phyloP scores from a whole-genome alignment of 768 basidiomycete species.

The Artomyces pyxidatus region DNA sequence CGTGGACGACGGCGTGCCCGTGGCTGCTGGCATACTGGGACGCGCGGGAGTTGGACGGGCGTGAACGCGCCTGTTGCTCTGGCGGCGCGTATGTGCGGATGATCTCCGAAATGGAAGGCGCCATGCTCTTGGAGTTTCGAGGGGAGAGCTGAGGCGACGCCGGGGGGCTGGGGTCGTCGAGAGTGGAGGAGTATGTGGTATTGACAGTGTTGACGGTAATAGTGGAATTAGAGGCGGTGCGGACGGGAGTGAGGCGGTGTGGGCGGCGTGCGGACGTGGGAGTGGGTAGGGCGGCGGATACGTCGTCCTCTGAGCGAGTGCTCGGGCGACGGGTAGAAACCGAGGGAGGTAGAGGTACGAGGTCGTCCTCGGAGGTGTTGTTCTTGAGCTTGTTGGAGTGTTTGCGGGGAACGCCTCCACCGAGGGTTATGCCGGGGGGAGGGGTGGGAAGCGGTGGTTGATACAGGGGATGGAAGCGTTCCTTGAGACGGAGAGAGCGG shows the following conservation, averaged over 20 bases:
- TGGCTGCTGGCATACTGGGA: conserved; percentile 40
- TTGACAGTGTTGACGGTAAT: neutral
- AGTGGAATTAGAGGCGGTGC: conserved; percentile 3
- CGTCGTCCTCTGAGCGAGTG: conserved; percentile 13
- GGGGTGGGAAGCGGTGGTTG: conserved; percentile 80
- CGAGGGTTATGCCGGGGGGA: conserved; percentile 71
- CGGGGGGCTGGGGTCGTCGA: conserved; percentile 9
- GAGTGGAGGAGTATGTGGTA: conserved; percentile 1
- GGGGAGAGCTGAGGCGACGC: conserved; percentile 16
- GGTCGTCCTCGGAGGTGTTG: conserved; percentile 52
- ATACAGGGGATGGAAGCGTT: conserved; percentile 61
- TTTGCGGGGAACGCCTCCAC: conserved; percentile 29
- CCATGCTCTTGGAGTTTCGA: conserved; percentile 35
- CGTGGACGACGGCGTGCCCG: conserved; percentile 36
- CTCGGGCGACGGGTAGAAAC: too few relatives aligned
- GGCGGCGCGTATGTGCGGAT: conserved; percentile 73
- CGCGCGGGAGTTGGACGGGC: conserved; percentile 36
- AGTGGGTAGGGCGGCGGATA: conserved; percentile 7
- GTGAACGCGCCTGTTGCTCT: conserved; percentile 40
- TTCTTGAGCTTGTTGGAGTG: conserved; percentile 40
- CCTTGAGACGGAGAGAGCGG: conserved; percentile 42
- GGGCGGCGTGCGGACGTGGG: conserved; percentile 17
- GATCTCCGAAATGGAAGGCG: conserved; percentile 84
- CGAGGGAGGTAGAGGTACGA: too few relatives aligned
- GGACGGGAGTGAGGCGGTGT: conserved; percentile 13